These are phyloP conservation scores for Colletotrichum sp. DNA, from an alignment of 2,329 filamentous ascomycete genomes.

Conservation along the genomic window DNA sequence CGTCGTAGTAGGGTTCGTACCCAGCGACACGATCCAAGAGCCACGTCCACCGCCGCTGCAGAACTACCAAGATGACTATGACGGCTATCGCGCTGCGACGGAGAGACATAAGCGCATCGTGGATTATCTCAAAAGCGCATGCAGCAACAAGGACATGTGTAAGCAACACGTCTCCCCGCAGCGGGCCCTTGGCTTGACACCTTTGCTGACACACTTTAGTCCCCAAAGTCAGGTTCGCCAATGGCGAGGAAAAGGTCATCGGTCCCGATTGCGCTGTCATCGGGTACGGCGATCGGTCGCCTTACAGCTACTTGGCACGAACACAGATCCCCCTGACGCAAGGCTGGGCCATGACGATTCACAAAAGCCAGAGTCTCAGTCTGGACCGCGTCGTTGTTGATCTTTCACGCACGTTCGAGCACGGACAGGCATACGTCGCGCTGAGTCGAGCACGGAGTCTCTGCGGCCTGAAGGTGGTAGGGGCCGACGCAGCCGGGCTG, in stretches of 20 bases:
- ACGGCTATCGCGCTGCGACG: background rate
- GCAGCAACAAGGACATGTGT: too few species aligned
- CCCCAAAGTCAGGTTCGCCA: slow-evolving; percentile 52
- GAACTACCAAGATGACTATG: background rate
- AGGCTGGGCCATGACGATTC: too few species aligned
- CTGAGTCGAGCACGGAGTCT: background rate
- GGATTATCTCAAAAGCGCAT: too few species aligned
- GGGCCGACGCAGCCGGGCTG: background rate
- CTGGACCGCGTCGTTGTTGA: background rate
- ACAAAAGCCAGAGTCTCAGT: background rate
- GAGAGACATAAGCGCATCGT: too few species aligned
- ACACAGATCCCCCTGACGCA: background rate
- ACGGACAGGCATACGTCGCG: background rate
- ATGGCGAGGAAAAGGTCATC: slow-evolving; percentile 49
- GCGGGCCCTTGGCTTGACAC: too few species aligned
- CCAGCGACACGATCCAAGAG: too few species aligned
- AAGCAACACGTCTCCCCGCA: too few species aligned
- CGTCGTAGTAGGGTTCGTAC: background rate
- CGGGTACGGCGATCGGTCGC: slow-evolving; percentile 47
- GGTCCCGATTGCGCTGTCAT: slow-evolving; percentile 55
- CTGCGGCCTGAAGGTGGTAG: background rate
- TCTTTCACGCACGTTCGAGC: background rate
- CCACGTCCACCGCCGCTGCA: background rate
- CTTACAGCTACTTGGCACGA: slow-evolving; percentile 41
- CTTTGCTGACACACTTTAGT: background rate